Evolutionary conservation across 306 rosid genomes (phyloP), one percentile per base, ranked within the genome.

Genomic region (Glycine latifolia): DNA sequence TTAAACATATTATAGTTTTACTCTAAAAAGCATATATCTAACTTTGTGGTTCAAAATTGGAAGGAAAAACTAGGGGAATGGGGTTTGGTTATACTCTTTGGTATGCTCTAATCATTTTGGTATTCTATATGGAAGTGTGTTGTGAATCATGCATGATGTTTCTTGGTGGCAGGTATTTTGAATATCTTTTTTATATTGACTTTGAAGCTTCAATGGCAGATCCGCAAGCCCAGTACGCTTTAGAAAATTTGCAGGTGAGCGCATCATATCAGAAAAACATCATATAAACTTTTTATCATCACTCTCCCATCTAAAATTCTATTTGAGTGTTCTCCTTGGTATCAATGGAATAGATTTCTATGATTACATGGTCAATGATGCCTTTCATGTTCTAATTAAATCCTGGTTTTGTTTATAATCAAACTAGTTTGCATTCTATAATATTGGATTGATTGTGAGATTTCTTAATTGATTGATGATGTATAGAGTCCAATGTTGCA

Each of bases 201-300:
- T 89, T 92, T 81, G 92, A 92, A 84, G 97, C 97, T 76, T 92
- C 97, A 3, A 85, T 92, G 93, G 94, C 91, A 12, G 93, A 92
- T 66, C 84, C 88, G 10, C 89, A 89, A 3, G 90, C 92, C 44
- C 97, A 89, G 77, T 65, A 63, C 76, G 95, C 94, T 78, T 79
- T 92, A 78, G 86, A 73, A 37, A 87, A 90, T 76, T 82, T 92
- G 76, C 94, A 90, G 97, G 94, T 90, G 13, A 79, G 89, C 47
- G 62, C 61, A 26, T 54, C 65, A 73, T 54, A 56, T 12, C 56
- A 16, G 44, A 4, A 43, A 75, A 10, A 58, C 12, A 60, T 44
- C 56, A 11, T 74, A 4, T 56, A 12, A 3, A 20, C 20, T 39
- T 26, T 11, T 53, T 13, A 63, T 73, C 50, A 15, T 53, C 44